Evolutionary conservation across 2,329 filamentous ascomycete species (phyloP).

Genomic region (Sporothrix curviconia): DNA sequence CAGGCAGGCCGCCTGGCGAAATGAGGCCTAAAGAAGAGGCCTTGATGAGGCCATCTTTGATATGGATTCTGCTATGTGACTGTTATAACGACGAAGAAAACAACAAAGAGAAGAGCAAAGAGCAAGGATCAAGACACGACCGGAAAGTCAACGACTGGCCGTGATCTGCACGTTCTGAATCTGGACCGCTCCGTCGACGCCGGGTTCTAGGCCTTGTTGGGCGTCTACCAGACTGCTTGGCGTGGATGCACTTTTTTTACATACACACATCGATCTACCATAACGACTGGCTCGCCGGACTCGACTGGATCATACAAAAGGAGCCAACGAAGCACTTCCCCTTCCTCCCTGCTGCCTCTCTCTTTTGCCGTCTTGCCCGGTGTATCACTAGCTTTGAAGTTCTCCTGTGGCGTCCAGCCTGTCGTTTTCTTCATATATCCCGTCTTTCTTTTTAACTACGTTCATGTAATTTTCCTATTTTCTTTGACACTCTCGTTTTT

Average conservation of each 20-base stretch:
- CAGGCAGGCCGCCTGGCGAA: background rate
- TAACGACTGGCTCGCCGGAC: conserved; percentile 5
- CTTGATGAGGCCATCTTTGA: no score
- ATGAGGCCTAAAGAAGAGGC: conserved; percentile 4
- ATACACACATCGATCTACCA: background rate
- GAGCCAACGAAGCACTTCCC: background rate
- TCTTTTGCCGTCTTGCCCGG: conserved; percentile 2
- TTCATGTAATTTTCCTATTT: no score
- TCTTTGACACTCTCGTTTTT: background rate
- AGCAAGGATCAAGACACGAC: background rate
- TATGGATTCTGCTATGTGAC: background rate
- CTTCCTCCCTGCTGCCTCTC: background rate
- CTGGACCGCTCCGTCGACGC: no score
- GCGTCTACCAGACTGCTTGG: conserved; percentile 2
- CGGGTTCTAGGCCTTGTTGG: background rate
- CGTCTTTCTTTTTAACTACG: no score
- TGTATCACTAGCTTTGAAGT: background rate
- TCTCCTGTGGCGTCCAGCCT: background rate
- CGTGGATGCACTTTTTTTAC: background rate
- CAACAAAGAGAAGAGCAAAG: background rate
- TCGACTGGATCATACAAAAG: background rate
- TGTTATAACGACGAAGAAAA: background rate
- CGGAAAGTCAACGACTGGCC: background rate
- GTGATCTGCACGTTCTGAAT: background rate
- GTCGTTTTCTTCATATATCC: no score